These are phyloP conservation scores for Phascolomyces articulosus DNA, from an alignment of 371 early-diverging fungal species.

Conservation along the genomic window DNA sequence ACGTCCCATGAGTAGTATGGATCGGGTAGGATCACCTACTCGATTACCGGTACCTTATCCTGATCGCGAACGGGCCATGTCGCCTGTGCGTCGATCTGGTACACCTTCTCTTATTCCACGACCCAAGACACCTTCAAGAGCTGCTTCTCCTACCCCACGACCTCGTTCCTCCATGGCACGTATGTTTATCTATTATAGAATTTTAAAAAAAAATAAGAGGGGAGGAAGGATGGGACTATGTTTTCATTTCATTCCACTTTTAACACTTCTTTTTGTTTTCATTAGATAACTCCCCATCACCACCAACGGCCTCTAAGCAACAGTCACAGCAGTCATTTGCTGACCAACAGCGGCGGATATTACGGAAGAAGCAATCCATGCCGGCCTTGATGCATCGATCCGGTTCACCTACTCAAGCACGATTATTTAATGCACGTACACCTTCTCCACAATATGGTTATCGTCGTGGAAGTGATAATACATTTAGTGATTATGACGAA, in stretches of 20 bases:
- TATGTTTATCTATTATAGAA: slow-evolving; percentile 14
- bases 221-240: no score
- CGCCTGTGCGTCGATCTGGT: slow-evolving; percentile 28
- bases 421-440: slow-evolving; percentile 14
- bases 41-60: slow-evolving; percentile 15
- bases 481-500: slow-evolving; percentile 11
- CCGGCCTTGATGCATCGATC: slow-evolving; percentile 23
- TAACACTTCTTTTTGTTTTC: slow-evolving; percentile 9
- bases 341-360: slow-evolving; percentile 3
- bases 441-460: slow-evolving; percentile 16
- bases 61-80: slow-evolving; percentile 23
- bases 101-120: slow-evolving; percentile 41
- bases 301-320: slow-evolving; percentile 2
- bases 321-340: slow-evolving; percentile 11
- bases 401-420: slow-evolving; percentile 10
- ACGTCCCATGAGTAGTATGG: slow-evolving; percentile 27
- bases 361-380: slow-evolving; percentile 32
- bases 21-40: slow-evolving; percentile 12
- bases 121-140: slow-evolving; percentile 32
- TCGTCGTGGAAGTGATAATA: not conserved
- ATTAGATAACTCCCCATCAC: slow-evolving; percentile 18
- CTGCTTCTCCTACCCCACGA: slow-evolving; percentile 34
- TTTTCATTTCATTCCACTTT: no score
- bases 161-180: slow-evolving; percentile 39
- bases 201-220: no score